These are phyloP conservation scores for Mycosarcoma maydis DNA, from an alignment of 1,284 basidiomycete species.

Conservation along the genomic window DNA sequence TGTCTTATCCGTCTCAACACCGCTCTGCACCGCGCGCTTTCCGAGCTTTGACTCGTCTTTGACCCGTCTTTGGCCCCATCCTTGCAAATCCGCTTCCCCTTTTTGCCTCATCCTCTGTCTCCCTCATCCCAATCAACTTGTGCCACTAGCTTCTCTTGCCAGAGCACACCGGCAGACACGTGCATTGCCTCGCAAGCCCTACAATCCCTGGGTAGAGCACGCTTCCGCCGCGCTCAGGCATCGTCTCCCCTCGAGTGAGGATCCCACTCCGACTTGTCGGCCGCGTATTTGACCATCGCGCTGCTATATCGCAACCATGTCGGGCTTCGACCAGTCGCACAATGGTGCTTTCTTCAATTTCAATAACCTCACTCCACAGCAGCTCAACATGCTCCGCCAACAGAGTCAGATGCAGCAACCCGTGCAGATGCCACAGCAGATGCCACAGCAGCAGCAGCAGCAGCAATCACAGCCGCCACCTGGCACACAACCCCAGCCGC, in stretches of 20 bases:
- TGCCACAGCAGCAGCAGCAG: conserved; percentile 14
- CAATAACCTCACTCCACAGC: conserved; percentile 48
- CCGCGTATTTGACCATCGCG: background rate
- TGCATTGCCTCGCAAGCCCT: background rate
- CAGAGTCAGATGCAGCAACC: conserved; percentile 45
- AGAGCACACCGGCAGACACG: background rate
- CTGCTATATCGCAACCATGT: conserved; percentile 24
- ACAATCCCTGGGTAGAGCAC: background rate
- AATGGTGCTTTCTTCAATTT: conserved; percentile 47
- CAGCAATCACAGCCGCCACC: conserved; percentile 26
- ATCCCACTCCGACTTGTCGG: background rate
- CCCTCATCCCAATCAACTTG: background rate
- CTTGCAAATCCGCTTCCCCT: background rate
- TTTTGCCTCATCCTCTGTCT: no score
- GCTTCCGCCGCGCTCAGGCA: background rate
- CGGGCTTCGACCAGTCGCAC: conserved; percentile 44
- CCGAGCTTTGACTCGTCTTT: conserved; percentile 8
- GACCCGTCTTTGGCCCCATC: conserved; percentile 1
- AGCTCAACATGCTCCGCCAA: conserved; percentile 46
- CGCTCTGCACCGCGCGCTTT: conserved; percentile 11
- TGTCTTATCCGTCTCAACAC: background rate
- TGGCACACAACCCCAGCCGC: conserved; percentile 25
- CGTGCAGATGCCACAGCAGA: conserved; percentile 40
- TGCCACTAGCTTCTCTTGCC: background rate
- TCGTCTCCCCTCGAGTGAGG: background rate